Percentiles rank a stretch among this genome's conserved stretches.
Evolutionary conservation across 768 basidiomycete species (phyloP).

Genomic region (Lentinula sp.): DNA sequence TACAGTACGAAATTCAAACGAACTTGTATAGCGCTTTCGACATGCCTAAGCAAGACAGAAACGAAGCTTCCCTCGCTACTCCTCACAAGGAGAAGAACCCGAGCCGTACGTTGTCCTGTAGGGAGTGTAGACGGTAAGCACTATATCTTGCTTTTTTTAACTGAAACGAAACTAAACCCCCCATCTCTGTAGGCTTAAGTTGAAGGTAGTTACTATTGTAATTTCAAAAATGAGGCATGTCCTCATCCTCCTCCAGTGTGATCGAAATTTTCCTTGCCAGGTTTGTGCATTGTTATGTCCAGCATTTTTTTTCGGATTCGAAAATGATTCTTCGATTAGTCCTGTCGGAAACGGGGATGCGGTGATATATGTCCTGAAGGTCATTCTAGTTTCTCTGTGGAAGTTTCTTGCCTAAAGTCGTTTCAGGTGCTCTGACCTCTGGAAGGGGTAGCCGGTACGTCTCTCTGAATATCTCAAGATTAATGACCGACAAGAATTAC

Average conservation of each 20-base stretch:
- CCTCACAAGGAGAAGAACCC: conserved; percentile 31
- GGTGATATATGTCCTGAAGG: conserved; percentile 59
- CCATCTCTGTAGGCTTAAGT: conserved; percentile 32
- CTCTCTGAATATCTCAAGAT: conserved; percentile 4
- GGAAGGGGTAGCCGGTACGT: conserved; percentile 58
- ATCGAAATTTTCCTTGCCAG: conserved; percentile 62
- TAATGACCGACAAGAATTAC: conserved; percentile 5
- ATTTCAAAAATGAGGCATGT: not conserved
- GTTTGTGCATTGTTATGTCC: conserved; percentile 19
- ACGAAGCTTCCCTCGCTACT: not conserved
- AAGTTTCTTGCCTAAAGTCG: conserved; percentile 2
- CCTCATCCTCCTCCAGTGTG: conserved; percentile 34
- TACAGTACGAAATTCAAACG: not conserved
- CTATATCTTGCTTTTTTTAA: not conserved
- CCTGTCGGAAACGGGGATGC: conserved; percentile 61
- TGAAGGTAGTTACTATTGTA: conserved; percentile 31
- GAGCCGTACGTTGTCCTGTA: conserved; percentile 41
- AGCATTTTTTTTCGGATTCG: conserved; percentile 11
- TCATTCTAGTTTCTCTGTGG: conserved; percentile 13
- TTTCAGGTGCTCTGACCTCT: conserved; percentile 51
- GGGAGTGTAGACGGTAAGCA: conserved; percentile 41
- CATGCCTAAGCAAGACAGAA: not conserved
- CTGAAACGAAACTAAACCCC: not conserved
- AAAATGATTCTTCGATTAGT: conserved; percentile 28
- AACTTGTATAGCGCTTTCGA: not conserved